phyloP scores from a whole-genome alignment of 1,139 yeast genomes.

The Suhomyces wounanorum region DNA sequence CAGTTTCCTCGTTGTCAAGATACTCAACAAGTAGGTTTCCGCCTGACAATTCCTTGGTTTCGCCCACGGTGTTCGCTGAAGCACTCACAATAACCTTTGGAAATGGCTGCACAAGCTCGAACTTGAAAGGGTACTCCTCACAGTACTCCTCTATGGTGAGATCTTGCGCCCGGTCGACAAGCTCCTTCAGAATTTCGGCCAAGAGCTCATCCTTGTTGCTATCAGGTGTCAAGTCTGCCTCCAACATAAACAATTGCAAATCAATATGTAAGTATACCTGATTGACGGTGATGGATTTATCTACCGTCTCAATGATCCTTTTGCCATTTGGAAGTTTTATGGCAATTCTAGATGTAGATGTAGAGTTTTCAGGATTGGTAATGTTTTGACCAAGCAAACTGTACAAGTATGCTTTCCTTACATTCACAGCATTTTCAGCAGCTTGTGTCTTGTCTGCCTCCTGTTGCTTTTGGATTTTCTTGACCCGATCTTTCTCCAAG shows the following conservation, averaged over 20 bases:
- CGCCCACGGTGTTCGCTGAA: constrained; percentile 20
- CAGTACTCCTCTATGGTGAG: constrained; percentile 23
- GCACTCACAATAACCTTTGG: constrained; percentile 38
- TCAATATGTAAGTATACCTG: constrained; percentile 71
- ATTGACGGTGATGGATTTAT: constrained; percentile 47
- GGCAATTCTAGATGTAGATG: constrained; percentile 25
- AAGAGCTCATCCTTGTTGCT: constrained; percentile 11
- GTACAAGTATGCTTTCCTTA: constrained; percentile 5
- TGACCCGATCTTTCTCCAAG: constrained; percentile 44
- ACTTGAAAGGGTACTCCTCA: constrained; percentile 30
- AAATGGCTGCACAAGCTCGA: constrained; percentile 47
- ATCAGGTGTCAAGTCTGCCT: constrained; percentile 7
- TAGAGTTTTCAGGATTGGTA: constrained; percentile 1
- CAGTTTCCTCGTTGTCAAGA: constrained; percentile 16
- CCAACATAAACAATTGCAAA: constrained; percentile 28
- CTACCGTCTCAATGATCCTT: constrained; percentile 59
- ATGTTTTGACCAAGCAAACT: constrained; percentile 2
- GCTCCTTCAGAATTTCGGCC: constrained; percentile 16
- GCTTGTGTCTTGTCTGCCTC: constrained; percentile 12
- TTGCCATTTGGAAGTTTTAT: constrained; percentile 57
- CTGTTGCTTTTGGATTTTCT: constrained; percentile 34
- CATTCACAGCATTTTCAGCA: constrained; percentile 2
- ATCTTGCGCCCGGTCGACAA: constrained; percentile 14
- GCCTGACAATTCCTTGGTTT: constrained; percentile 36
- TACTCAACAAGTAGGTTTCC: constrained; percentile 45